Evolutionary conservation across 106 monocot genomes (phyloP).

Genomic region (Allium fistulosum): DNA sequence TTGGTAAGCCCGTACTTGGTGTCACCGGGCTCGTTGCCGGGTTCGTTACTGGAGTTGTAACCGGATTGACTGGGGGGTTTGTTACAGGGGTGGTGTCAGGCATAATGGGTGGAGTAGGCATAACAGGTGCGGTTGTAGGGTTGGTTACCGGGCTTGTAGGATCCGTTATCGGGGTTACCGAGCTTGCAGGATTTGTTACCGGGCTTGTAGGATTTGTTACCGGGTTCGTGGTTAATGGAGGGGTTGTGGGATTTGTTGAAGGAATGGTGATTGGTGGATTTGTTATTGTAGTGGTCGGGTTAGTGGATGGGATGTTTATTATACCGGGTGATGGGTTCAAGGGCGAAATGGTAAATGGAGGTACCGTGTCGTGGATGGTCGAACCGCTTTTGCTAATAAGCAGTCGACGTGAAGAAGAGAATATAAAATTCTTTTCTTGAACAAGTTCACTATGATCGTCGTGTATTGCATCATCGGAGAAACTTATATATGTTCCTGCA

Average conservation of each 20-base stretch:
- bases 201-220: conserved; percentile 1
- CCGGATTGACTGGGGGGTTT: conserved; percentile 10
- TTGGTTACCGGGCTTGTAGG: neutral
- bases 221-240: conserved; percentile 4
- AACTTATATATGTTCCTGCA: conserved; percentile 34
- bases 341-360: conserved; percentile 28
- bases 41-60: conserved; percentile 8
- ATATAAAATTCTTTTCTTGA: conserved; percentile 17
- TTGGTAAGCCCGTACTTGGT: conserved; percentile 5
- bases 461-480: conserved; percentile 34
- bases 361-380: conserved; percentile 2
- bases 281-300: conserved; percentile 23
- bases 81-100: conserved; percentile 37
- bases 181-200: neutral
- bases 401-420: conserved; percentile 26
- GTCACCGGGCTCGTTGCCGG: conserved; percentile 25
- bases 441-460: neutral
- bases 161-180: neutral
- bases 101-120: conserved; percentile 11
- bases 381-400: conserved; percentile 19
- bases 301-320: conserved; percentile 45
- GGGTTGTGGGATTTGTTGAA: conserved; percentile 18
- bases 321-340: conserved; percentile 22
- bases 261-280: conserved; percentile 31
- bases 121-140: conserved; percentile 13